Conservation (phyloP, 1,139 yeast species). For the Pichia sp. region DNA sequence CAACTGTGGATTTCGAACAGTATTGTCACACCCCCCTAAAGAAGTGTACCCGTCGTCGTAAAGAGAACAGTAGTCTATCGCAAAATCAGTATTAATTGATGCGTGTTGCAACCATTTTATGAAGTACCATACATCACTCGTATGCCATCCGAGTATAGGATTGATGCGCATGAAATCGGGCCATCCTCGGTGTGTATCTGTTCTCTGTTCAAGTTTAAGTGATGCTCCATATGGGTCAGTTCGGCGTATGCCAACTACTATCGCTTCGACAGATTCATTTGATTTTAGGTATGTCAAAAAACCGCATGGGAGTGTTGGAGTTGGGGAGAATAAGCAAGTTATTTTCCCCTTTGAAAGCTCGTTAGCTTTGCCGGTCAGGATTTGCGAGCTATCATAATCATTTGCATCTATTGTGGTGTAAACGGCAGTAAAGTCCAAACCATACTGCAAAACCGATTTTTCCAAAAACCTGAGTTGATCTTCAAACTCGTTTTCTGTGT, state of each 20-base stretch:
- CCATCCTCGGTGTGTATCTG: conserved; percentile 89
- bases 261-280: conserved; percentile 51
- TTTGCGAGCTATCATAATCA: conserved; percentile 1
- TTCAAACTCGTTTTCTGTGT: conserved; percentile 62
- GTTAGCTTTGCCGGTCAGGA: not conserved
- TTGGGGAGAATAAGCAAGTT: conserved; percentile 25
- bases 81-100: conserved; percentile 39
- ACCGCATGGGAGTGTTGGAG: conserved; percentile 58
- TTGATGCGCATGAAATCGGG: conserved; percentile 76
- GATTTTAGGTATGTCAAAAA: conserved; percentile 52
- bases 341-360: conserved; percentile 3
- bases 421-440: conserved; percentile 37
- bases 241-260: conserved; percentile 76
- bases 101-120: conserved; percentile 34
- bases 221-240: conserved; percentile 71
- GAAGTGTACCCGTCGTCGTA: conserved; percentile 82
- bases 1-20: conserved; percentile 63
- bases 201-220: conserved; percentile 53
- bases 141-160: conserved; percentile 80
- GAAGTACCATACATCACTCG: conserved; percentile 72
- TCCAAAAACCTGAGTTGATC: conserved; percentile 54
- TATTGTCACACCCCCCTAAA: conserved; percentile 67
- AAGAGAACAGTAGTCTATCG: conserved; percentile 53
- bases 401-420: conserved; percentile 8
- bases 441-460: conserved; percentile 40